A percentile compares a stretch with the other conserved stretches of the same genome.
These are phyloP conservation scores for Colletotrichum magnum DNA, from an alignment of 2,329 filamentous ascomycete species.

Conservation along the genomic window DNA sequence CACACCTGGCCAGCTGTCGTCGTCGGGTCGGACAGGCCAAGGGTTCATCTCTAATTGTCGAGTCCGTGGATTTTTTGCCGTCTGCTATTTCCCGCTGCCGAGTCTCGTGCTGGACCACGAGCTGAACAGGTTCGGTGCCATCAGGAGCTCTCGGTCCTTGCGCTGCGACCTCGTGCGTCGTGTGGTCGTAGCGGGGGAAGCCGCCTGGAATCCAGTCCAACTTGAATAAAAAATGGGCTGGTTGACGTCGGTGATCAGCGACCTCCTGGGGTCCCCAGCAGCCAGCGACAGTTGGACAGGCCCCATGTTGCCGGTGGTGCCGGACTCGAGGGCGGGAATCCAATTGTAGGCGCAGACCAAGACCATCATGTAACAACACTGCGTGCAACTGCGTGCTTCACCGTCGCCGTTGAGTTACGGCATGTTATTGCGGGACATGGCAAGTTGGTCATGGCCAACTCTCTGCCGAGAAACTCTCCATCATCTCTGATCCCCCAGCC, in stretches of 20 bases:
- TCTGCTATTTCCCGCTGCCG: neutral
- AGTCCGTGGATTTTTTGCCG: slow-evolving; percentile 1
- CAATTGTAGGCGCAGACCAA: neutral
- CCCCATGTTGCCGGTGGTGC: slow-evolving; percentile 29
- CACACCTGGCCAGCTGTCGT: neutral
- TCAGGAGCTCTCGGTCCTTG: neutral
- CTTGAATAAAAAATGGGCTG: slow-evolving; percentile 21
- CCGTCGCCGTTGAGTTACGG: slow-evolving; percentile 2
- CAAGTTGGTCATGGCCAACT: neutral
- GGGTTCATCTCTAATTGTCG: slow-evolving; percentile 21
- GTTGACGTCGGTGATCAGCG: slow-evolving; percentile 39
- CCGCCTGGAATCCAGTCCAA: slow-evolving; percentile 8
- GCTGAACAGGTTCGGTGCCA: neutral
- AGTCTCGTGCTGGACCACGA: too few species aligned
- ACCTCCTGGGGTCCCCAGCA: slow-evolving; percentile 15
- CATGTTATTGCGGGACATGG: neutral
- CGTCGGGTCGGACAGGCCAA: slow-evolving; percentile 7
- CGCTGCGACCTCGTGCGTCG: slow-evolving; percentile 7
- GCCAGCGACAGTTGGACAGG: slow-evolving; percentile 7
- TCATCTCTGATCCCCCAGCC: neutral
- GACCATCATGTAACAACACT: neutral
- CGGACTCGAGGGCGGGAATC: slow-evolving; percentile 6
- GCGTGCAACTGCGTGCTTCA: neutral
- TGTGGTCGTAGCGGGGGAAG: slow-evolving; percentile 5
- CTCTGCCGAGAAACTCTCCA: neutral